phyloP scores from a whole-genome alignment of 768 basidiomycete genomes.

The Gautieria morchelliformis region DNA sequence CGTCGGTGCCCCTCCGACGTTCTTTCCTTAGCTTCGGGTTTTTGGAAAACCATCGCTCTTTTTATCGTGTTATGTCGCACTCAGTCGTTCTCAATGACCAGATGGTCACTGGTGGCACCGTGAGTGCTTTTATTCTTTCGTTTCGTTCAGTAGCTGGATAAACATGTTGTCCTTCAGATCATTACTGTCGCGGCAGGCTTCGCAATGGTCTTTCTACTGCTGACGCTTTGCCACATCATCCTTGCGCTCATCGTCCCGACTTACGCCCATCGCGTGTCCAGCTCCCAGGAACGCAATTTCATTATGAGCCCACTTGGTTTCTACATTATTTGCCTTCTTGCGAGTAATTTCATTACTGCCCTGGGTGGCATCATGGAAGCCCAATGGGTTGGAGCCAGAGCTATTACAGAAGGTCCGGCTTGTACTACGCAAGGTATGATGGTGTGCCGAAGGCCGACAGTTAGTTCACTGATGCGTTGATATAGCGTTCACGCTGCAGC shows the following conservation, averaged over 20 bases:
- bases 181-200: conserved; percentile 47
- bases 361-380: conserved; percentile 45
- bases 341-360: conserved; percentile 46
- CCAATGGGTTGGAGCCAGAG: conserved; percentile 35
- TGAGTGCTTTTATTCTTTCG: conserved; percentile 31
- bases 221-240: conserved; percentile 31
- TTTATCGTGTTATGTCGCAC: conserved; percentile 9
- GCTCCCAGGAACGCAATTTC: conserved; percentile 42
- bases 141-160: conserved; percentile 4
- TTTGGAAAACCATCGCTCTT: conserved; percentile 9
- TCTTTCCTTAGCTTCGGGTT: neutral
- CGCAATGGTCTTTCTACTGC: conserved; percentile 40
- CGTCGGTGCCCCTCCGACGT: neutral
- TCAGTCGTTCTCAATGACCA: conserved; percentile 16
- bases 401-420: conserved; percentile 39
- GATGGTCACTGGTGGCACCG: conserved; percentile 20
- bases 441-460: neutral
- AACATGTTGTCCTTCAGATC: conserved; percentile 23
- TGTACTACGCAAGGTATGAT: conserved; percentile 54
- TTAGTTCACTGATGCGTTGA: neutral
- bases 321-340: conserved; percentile 54
- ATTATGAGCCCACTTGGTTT: conserved; percentile 65
- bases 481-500: conserved; percentile 47
- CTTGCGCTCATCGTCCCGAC: neutral
- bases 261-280: conserved; percentile 19